phyloP scores from a whole-genome alignment of 2,329 filamentous ascomycete genomes.

The Hypoxylon sp. region DNA sequence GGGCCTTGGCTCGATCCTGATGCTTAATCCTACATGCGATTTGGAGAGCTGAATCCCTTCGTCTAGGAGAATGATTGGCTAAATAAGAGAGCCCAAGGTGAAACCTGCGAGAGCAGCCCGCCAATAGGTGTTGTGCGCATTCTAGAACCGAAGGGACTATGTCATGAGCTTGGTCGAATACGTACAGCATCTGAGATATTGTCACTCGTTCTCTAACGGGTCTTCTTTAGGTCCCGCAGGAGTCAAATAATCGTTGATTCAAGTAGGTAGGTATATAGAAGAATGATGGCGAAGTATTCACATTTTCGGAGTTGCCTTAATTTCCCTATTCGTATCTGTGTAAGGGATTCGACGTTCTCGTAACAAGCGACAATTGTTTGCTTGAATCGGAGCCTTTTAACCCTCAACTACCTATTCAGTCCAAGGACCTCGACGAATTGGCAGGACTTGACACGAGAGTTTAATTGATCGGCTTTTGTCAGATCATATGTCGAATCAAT shows the following conservation, averaged over 20 bases:
- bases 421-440: conserved; percentile 5
- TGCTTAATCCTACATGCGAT: conserved; percentile 14
- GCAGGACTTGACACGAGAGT: too few relatives aligned
- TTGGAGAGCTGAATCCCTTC: conserved; percentile 10
- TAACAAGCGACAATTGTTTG: conserved; percentile 17
- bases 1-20: conserved; percentile 31
- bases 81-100: neutral
- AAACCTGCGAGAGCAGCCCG: too few relatives aligned
- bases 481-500: too few relatives aligned
- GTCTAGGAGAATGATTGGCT: conserved; percentile 10
- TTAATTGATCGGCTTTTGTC: too few relatives aligned
- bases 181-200: too few relatives aligned
- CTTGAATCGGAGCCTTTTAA: conserved; percentile 4
- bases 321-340: too few relatives aligned
- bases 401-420: neutral
- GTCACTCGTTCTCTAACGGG: conserved; percentile 14
- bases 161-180: too few relatives aligned
- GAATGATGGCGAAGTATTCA: too few relatives aligned
- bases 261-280: too few relatives aligned
- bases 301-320: too few relatives aligned
- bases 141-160: conserved; percentile 1
- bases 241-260: conserved; percentile 25
- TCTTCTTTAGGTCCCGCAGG: conserved; percentile 29
- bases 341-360: neutral
- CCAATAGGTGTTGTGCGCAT: neutral